phyloP scores from a whole-genome alignment of 495 filamentous ascomycete genomes.

The Podospora pseudopauciseta region DNA sequence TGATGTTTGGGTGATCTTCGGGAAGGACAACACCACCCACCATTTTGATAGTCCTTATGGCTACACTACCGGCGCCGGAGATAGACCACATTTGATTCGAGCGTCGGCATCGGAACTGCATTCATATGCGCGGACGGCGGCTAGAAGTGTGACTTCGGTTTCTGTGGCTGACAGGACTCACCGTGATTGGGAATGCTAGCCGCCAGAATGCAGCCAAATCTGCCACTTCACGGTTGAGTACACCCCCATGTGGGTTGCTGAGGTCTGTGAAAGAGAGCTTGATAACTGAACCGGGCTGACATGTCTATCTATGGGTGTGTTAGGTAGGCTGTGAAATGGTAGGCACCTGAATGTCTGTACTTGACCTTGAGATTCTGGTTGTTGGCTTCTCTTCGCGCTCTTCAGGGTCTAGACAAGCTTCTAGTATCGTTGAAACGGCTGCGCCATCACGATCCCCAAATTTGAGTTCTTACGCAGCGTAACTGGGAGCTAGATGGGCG shows the following conservation, averaged over 20 bases:
- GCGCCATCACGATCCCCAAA: conserved; percentile 7
- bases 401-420: neutral
- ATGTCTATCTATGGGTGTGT: neutral
- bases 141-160: conserved; percentile 16
- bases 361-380: neutral
- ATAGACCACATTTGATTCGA: conserved; percentile 24
- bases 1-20: neutral
- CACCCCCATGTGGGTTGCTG: neutral
- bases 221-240: conserved; percentile 14
- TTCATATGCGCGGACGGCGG: conserved; percentile 18
- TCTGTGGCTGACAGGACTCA: neutral
- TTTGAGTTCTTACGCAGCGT: conserved; percentile 17
- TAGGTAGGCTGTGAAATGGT: neutral
- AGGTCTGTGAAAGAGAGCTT: neutral
- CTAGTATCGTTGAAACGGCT: neutral
- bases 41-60: conserved; percentile 3
- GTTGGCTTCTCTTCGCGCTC: neutral
- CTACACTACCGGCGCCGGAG: neutral
- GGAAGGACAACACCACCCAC: conserved; percentile 5
- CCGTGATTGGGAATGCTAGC: conserved; percentile 23
- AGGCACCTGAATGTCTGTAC: neutral
- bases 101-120: neutral
- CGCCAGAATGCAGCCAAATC: conserved; percentile 24
- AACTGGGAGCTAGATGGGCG: neutral
- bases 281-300: neutral